phyloP scores from a whole-genome alignment of 441 rosid species.

The Viola pubescens region DNA sequence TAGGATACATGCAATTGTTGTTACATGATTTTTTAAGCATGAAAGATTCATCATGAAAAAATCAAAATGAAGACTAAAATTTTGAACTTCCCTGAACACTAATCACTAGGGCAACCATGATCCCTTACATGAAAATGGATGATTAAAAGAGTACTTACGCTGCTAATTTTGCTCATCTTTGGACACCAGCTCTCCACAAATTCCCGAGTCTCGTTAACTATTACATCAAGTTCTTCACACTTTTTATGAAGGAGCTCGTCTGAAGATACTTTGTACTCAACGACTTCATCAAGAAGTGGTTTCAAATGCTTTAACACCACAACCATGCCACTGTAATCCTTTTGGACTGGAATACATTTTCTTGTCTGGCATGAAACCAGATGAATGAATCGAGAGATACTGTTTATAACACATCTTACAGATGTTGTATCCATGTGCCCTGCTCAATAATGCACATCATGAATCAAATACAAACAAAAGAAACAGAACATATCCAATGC shows the following conservation, averaged over 20 bases:
- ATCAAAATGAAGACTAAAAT: not conserved
- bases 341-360: slow-evolving; percentile 42
- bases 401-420: slow-evolving; percentile 67
- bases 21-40: not conserved
- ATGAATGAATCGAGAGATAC: slow-evolving; percentile 77
- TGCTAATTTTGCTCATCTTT: slow-evolving; percentile 62
- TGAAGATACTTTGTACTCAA: slow-evolving; percentile 46
- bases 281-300: slow-evolving; percentile 64
- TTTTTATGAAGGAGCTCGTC: slow-evolving; percentile 46
- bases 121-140: not conserved
- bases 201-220: slow-evolving; percentile 71
- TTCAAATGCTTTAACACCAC: slow-evolving; percentile 60
- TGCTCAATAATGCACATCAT: slow-evolving; percentile 17
- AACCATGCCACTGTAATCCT: slow-evolving; percentile 46
- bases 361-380: slow-evolving; percentile 69
- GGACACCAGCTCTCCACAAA: slow-evolving; percentile 67
- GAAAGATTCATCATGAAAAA: not conserved
- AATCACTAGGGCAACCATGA: not conserved
- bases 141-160: slow-evolving; percentile 38
- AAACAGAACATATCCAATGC: not conserved
- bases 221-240: slow-evolving; percentile 64
- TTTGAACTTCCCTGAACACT: not conserved
- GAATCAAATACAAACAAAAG: not conserved
- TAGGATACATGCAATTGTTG: too few species aligned
- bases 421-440: slow-evolving; percentile 59